These are phyloP conservation scores for Zygosaccharomyces sapae DNA, from an alignment of 1,139 yeast species.

Conservation along the genomic window DNA sequence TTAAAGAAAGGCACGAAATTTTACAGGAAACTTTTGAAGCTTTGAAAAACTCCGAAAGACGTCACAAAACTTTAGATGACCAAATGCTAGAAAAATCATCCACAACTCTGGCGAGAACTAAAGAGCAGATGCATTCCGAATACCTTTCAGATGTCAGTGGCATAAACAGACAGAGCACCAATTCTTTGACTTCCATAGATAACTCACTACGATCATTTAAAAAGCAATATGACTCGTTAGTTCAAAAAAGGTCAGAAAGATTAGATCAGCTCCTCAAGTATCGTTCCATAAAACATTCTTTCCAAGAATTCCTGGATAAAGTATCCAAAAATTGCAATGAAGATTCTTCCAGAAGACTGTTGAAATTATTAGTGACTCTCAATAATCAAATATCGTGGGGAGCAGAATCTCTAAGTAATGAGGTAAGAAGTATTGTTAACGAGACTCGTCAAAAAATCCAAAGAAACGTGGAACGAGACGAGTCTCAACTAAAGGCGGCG, in stretches of 20 bases:
- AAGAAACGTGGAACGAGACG: not conserved
- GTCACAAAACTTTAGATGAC: constrained; percentile 8
- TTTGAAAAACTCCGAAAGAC: constrained; percentile 7
- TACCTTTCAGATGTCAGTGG: not conserved
- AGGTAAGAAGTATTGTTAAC: constrained; percentile 5
- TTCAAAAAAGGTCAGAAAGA: not conserved
- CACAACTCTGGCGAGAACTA: not conserved
- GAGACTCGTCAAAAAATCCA: constrained; percentile 5
- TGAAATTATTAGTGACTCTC: not conserved
- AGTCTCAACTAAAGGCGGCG: constrained; percentile 1
- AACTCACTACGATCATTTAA: not conserved
- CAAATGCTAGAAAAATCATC: constrained; percentile 1
- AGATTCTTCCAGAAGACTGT: constrained; percentile 1
- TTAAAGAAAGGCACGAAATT: constrained; percentile 6
- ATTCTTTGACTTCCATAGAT: constrained; percentile 1
- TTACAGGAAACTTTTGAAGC: constrained; percentile 3
- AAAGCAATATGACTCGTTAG: not conserved
- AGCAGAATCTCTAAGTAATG: constrained; percentile 3
- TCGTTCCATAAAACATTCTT: constrained; percentile 4
- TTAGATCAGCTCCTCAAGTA: constrained; percentile 1
- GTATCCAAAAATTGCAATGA: constrained; percentile 4
- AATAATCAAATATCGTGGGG: constrained; percentile 4
- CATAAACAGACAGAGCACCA: not conserved
- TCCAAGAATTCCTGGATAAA: constrained; percentile 4
- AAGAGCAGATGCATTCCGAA: constrained; percentile 1